These are phyloP conservation scores for Coemansia sp. DNA, from an alignment of 192 early-diverging fungal genomes.

Conservation along the genomic window DNA sequence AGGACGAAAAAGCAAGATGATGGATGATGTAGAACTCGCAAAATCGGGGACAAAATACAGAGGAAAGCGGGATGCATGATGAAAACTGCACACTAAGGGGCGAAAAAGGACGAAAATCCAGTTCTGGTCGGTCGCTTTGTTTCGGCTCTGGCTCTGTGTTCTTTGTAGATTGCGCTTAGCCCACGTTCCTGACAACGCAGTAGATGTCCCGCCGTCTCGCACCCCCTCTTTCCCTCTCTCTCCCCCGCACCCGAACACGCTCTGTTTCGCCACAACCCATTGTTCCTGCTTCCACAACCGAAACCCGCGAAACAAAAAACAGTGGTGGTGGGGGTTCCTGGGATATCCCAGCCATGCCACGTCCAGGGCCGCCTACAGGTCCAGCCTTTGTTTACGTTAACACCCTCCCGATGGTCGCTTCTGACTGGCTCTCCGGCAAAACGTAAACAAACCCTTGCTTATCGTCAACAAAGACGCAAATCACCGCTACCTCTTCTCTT, in stretches of 20 bases:
- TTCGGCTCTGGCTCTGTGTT: background rate
- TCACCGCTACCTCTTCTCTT: background rate
- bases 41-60: background rate
- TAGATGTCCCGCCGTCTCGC: constrained; percentile 8
- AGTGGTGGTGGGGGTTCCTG: background rate
- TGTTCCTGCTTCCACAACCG: background rate
- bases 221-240: background rate
- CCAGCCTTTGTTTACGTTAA: constrained; percentile 7
- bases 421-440: constrained; percentile 2
- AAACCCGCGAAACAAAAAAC: background rate
- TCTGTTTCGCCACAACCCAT: background rate
- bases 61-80: background rate
- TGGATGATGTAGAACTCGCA: background rate
- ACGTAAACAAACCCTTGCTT: constrained; percentile 7
- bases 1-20: background rate
- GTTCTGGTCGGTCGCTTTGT: background rate
- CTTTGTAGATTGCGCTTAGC: background rate
- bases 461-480: constrained; percentile 8
- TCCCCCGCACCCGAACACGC: background rate
- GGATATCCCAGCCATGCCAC: background rate
- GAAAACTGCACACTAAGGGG: background rate
- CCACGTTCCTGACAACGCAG: constrained; percentile 11
- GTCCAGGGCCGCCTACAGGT: too few relatives aligned
- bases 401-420: background rate
- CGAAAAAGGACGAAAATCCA: constrained; percentile 9